phyloP scores from a whole-genome alignment of 1,284 basidiomycete species.

The Ustilago hordei region DNA sequence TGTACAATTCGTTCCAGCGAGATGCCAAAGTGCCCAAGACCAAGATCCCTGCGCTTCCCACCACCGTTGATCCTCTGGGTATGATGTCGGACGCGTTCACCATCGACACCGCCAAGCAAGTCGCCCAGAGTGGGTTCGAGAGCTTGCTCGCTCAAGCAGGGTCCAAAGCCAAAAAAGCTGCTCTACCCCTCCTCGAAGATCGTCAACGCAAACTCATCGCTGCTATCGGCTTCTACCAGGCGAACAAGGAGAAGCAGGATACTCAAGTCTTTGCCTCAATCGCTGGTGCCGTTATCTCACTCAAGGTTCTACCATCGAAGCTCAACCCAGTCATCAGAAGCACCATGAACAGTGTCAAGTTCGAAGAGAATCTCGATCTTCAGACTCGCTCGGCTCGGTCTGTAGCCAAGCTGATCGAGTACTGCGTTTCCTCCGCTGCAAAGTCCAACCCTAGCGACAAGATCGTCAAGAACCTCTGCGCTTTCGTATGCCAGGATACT shows the following conservation, averaged over 20 bases:
- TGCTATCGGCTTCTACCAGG: slow-evolving; percentile 84
- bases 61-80: slow-evolving; percentile 80
- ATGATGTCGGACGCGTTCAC: slow-evolving; percentile 78
- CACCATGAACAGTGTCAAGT: slow-evolving; percentile 95
- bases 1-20: slow-evolving; percentile 82
- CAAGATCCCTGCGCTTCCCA: slow-evolving; percentile 82
- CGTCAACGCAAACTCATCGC: slow-evolving; percentile 79
- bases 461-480: slow-evolving; percentile 96
- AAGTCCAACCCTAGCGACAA: slow-evolving; percentile 80
- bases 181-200: slow-evolving; percentile 79
- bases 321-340: slow-evolving; percentile 96
- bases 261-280: slow-evolving; percentile 87
- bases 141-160: slow-evolving; percentile 72
- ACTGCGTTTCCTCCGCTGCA: slow-evolving; percentile 78
- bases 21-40: slow-evolving; percentile 87
- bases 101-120: slow-evolving; percentile 80
- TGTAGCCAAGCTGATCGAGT: slow-evolving; percentile 87
- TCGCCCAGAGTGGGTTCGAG: slow-evolving; percentile 80
- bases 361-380: slow-evolving; percentile 84
- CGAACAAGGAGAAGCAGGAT: slow-evolving; percentile 87
- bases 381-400: slow-evolving; percentile 90
- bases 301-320: slow-evolving; percentile 73
- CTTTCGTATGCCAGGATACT: slow-evolving; percentile 88
- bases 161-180: slow-evolving; percentile 79
- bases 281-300: slow-evolving; percentile 84